These are phyloP conservation scores for Tylopilus sp. DNA, from an alignment of 768 basidiomycete species.

Conservation along the genomic window DNA sequence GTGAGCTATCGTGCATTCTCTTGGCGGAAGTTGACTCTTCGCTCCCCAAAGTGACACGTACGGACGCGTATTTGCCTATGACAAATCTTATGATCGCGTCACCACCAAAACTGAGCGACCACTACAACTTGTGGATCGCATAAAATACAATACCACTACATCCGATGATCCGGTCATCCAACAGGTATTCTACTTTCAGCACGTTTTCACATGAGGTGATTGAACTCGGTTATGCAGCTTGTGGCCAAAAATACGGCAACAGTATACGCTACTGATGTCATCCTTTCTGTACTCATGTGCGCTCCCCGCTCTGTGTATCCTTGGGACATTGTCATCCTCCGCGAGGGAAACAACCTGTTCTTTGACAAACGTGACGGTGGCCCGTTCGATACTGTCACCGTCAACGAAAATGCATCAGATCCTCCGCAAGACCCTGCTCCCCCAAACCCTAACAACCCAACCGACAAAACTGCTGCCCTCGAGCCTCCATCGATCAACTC, in stretches of 20 bases:
- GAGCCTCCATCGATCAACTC: constrained; percentile 89
- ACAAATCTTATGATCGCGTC: constrained; percentile 92
- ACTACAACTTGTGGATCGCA: constrained; percentile 88
- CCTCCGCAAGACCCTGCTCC: constrained; percentile 83
- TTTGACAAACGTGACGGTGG: constrained; percentile 98
- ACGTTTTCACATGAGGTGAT: too few relatives aligned
- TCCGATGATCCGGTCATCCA: constrained; percentile 98
- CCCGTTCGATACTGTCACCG: constrained; percentile 94
- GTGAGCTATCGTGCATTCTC: constrained; percentile 24
- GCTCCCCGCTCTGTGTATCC: constrained; percentile 94
- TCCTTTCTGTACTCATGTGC: constrained; percentile 94
- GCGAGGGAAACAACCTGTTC: constrained; percentile 90
- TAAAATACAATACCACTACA: constrained; percentile 96
- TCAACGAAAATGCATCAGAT: constrained; percentile 97
- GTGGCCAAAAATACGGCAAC: constrained; percentile 77
- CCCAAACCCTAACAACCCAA: constrained; percentile 72
- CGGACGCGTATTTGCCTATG: constrained; percentile 89
- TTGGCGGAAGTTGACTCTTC: constrained; percentile 5
- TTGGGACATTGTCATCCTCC: constrained; percentile 96
- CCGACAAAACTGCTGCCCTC: constrained; percentile 56
- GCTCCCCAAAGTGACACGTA: constrained; percentile 61
- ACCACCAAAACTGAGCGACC: constrained; percentile 91
- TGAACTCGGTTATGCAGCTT: constrained; percentile 46
- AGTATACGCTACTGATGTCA: constrained; percentile 93
- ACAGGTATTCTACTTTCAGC: constrained; percentile 47